These are phyloP conservation scores for Alternaria infectoria DNA, from an alignment of 2,329 filamentous ascomycete species.

Conservation along the genomic window DNA sequence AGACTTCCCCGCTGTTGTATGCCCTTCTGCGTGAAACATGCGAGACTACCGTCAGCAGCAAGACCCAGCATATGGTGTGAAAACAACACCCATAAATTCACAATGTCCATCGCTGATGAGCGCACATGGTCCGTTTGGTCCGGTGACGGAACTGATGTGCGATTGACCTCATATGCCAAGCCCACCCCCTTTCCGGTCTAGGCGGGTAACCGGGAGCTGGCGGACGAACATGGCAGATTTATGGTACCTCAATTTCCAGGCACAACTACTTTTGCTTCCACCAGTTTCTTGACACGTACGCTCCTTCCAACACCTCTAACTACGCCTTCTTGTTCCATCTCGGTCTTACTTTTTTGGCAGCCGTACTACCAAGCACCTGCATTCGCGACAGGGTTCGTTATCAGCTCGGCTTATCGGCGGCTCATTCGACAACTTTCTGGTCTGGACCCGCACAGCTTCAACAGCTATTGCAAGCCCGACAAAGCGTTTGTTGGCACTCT, in stretches of 20 bases:
- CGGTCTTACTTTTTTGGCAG: constrained; percentile 2
- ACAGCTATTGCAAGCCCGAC: constrained; percentile 5
- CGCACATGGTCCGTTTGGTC: background rate
- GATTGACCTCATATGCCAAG: constrained; percentile 22
- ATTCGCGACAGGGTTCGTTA: constrained; percentile 35
- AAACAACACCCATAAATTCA: background rate
- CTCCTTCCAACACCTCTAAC: constrained; percentile 6
- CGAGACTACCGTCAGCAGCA: background rate
- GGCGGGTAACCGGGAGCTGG: constrained; percentile 29
- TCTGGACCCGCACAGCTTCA: constrained; percentile 16
- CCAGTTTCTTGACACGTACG: constrained; percentile 11
- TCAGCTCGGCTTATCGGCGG: constrained; percentile 46
- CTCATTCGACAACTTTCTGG: constrained; percentile 35
- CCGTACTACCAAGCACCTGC: background rate
- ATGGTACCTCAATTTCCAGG: constrained; percentile 17
- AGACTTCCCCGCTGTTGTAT: background rate
- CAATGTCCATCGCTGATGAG: background rate
- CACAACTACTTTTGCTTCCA: constrained; percentile 8
- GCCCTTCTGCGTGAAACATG: background rate
- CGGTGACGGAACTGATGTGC: constrained; percentile 9
- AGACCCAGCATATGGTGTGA: background rate
- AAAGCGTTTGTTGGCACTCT: background rate
- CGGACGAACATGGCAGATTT: constrained; percentile 29
- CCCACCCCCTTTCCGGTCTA: constrained; percentile 30
- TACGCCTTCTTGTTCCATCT: background rate